phyloP scores from a whole-genome alignment of 371 early-diverging fungal species.

The Mucor lusitanicus region DNA sequence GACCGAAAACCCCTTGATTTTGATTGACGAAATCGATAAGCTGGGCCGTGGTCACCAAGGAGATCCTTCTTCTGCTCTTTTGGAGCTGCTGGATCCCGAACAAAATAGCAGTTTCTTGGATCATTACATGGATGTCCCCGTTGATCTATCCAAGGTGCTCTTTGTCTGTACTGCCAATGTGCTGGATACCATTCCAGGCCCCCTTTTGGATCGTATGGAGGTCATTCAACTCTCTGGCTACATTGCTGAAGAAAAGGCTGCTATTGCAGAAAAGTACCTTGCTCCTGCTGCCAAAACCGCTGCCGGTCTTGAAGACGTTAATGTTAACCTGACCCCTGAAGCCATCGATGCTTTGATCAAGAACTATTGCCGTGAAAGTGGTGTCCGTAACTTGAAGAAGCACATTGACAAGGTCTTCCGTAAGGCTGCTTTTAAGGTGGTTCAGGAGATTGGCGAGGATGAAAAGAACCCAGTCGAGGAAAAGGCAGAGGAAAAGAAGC shows the following conservation, averaged over 20 bases:
- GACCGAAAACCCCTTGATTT: conserved; percentile 94
- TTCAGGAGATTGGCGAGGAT: conserved; percentile 59
- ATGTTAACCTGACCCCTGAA: conserved; percentile 71
- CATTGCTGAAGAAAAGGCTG: conserved; percentile 94
- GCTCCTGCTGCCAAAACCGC: conserved; percentile 81
- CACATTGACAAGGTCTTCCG: conserved; percentile 97
- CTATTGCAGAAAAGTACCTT: conserved; percentile 91
- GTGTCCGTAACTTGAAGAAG: conserved; percentile 96
- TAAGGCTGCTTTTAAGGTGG: conserved; percentile 93
- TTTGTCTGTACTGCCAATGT: conserved; percentile 98
- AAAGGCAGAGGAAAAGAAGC: conserved; percentile 9
- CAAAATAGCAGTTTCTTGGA: conserved; percentile 96
- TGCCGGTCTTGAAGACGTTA: conserved; percentile 75
- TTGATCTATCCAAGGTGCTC: conserved; percentile 94
- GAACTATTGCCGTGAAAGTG: conserved; percentile 95
- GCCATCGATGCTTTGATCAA: conserved; percentile 86
- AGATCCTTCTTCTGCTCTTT: conserved; percentile 94
- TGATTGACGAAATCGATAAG: conserved; percentile 98
- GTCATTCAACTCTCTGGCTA: conserved; percentile 95
- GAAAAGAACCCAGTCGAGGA: conserved; percentile 17
- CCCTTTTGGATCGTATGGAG: conserved; percentile 97
- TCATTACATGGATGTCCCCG: conserved; percentile 98
- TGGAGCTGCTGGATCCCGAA: conserved; percentile 96
- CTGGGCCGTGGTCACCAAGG: conserved; percentile 96
- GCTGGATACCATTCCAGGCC: conserved; percentile 94